These are phyloP conservation scores for Globisporangium abappressorium DNA, from an alignment of 352 stramenopile genomes.

Conservation along the genomic window DNA sequence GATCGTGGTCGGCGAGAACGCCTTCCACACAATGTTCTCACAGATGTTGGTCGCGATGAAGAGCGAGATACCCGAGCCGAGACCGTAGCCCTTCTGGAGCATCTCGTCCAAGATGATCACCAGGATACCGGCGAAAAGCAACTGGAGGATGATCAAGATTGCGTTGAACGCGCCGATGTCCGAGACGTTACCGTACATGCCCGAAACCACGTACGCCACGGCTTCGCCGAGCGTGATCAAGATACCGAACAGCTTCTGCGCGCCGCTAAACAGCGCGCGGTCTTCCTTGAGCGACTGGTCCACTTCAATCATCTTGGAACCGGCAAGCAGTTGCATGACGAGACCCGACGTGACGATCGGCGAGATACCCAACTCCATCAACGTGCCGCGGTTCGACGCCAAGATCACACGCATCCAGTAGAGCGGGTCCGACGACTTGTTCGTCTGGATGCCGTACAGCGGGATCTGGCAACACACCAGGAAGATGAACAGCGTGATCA, in stretches of 20 bases:
- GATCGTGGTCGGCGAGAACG: conserved; percentile 99
- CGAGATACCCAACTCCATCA: conserved; percentile 99
- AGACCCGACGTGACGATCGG: conserved; percentile 99
- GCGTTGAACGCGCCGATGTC: conserved; percentile 98
- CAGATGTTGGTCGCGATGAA: conserved; percentile 99
- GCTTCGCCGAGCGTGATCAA: conserved; percentile 98
- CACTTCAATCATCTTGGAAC: conserved; percentile 98
- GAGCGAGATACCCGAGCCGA: conserved; percentile 98
- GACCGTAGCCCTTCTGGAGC: conserved; percentile 99
- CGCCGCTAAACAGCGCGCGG: conserved; percentile 95
- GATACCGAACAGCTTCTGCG: conserved; percentile 99
- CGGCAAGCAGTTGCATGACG: conserved; percentile 99
- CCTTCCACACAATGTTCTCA: conserved; percentile 99
- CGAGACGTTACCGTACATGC: conserved; percentile 98
- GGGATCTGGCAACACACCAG: conserved; percentile 99
- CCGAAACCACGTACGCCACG: conserved; percentile 98
- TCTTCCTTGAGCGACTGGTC: conserved; percentile 99
- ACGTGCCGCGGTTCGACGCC: conserved; percentile 97
- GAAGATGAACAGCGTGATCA: conserved; percentile 99
- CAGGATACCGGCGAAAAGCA: conserved; percentile 98
- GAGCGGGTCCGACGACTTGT: conserved; percentile 98
- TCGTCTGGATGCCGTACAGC: conserved; percentile 98
- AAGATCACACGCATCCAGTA: conserved; percentile 99
- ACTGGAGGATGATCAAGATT: conserved; percentile 98
- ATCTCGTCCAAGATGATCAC: conserved; percentile 99